These are phyloP conservation scores for Agrostemma githago DNA, from an alignment of 148 eudicot genomes.

Conservation along the genomic window DNA sequence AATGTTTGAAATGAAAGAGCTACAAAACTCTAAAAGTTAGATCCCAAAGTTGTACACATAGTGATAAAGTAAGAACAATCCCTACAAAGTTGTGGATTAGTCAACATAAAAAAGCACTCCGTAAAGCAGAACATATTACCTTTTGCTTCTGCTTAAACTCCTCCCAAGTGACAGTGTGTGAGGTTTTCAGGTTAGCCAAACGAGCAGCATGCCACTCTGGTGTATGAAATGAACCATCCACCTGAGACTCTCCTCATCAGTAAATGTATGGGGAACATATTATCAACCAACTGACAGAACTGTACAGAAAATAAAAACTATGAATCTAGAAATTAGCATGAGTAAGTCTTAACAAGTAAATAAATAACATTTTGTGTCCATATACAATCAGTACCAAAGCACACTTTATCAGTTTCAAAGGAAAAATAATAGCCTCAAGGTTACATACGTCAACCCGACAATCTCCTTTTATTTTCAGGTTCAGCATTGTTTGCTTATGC, in stretches of 20 bases:
- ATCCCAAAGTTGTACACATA: not conserved
- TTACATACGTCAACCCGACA: too few relatives aligned
- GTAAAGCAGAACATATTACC: constrained; percentile 41
- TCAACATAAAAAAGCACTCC: not conserved
- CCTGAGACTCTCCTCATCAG: constrained; percentile 95
- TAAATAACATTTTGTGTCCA: too few relatives aligned
- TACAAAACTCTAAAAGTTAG: not conserved
- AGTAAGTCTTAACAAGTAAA: not conserved
- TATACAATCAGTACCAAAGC: too few relatives aligned
- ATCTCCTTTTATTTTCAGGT: too few relatives aligned
- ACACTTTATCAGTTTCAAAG: too few relatives aligned
- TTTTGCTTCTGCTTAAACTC: constrained; percentile 93
- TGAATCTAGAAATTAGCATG: not conserved
- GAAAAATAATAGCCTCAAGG: too few relatives aligned
- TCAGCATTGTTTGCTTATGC: not conserved
- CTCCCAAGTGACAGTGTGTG: constrained; percentile 98
- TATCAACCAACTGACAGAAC: not conserved
- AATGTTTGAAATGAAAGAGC: not conserved
- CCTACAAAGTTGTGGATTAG: not conserved
- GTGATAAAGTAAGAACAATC: not conserved
- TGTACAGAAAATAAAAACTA: not conserved
- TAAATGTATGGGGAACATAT: constrained; percentile 30
- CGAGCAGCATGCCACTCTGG: constrained; percentile 99
- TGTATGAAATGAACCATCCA: constrained; percentile 99
- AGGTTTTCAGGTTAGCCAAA: constrained; percentile 90